Percentiles rank a stretch among this genome's conserved stretches.
Conservation (phyloP, 805 yeast species). For the Starmera caribaea region DNA sequence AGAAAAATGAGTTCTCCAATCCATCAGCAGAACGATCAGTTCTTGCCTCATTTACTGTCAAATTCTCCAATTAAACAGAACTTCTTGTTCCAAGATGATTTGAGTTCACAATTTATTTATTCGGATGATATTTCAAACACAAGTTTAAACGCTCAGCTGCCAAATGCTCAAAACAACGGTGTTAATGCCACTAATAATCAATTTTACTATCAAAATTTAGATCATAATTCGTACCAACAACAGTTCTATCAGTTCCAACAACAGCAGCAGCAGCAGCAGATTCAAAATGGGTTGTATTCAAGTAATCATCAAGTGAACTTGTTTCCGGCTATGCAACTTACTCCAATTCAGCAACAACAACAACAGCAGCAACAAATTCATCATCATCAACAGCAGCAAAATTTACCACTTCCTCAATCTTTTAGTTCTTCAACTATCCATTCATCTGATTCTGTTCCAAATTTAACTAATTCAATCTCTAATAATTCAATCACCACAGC, state of each 20-base stretch:
- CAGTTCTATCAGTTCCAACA: background rate
- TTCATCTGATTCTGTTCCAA: slow-evolving; percentile 21
- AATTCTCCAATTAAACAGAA: background rate
- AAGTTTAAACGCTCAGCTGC: too few species aligned
- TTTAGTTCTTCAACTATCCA: slow-evolving; percentile 24
- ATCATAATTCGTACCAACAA: background rate
- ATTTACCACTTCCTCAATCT: slow-evolving; percentile 13
- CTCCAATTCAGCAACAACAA: background rate
- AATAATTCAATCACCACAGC: slow-evolving; percentile 11
- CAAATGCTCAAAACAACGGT: too few species aligned
- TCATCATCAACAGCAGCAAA: slow-evolving; percentile 4
- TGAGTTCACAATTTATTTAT: background rate
- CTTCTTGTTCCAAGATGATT: background rate
- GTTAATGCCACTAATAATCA: too few species aligned
- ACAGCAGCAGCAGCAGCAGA: background rate
- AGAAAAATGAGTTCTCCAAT: background rate
- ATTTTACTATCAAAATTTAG: too few species aligned
- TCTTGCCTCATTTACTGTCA: background rate
- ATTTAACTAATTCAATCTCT: slow-evolving; percentile 16
- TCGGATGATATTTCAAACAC: background rate
- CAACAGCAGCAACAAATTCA: slow-evolving; percentile 2
- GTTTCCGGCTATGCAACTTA: background rate
- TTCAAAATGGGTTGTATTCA: background rate
- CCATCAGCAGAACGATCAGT: background rate
- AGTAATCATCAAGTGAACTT: background rate